Evolutionary conservation across 2,329 filamentous ascomycete species (phyloP), one percentile per base, ranked within the genome.

Genomic region (Stagonosporopsis vannaccii): DNA sequence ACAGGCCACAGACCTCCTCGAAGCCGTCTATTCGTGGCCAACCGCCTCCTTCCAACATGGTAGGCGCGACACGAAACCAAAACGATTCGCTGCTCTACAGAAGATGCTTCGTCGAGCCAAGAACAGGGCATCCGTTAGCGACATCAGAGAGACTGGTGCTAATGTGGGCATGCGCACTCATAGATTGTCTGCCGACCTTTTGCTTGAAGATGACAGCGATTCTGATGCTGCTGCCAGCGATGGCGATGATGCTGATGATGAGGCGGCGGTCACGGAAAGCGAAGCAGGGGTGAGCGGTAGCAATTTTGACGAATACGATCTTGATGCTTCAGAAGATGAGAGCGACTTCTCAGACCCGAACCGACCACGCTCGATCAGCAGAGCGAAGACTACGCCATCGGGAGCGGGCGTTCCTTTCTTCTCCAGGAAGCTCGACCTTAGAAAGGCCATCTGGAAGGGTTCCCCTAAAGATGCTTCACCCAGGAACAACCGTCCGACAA

Each of bases 141-240:
- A 80, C 48, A 68, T 83, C 48, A 76, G 75, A 25, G 75, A 77
- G 11, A 75, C 90, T 43, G 87, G 87, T 3, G 81, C 90, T 20
- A 90, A 81, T 62, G 81, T 91, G 59, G 88, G 89, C 1, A 93
- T 94, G 76, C 87, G 88, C 61, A 92, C 90, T 3, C 89, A 92
- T 61, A 86, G 87, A 51, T 77, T 96, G 2, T 82, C 86, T 8
- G 82, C 85, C 53, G 84, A 86, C 22, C 82, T 89, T 11, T 79
- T 90, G 4, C 37, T 26, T 26, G 33, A 26, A 9, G 42, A 43
- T 15, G 22, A 37, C 19, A 36, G 36, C 23, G 37, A 39, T 13
- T 49, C 56, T 12, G 76, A 81, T 33, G 75, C 75, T 12, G 81
- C 78, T 42, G 77, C 61, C 11, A 72, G 65, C 23, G 67, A 68